These are phyloP conservation scores for Zoysia japonica DNA, from an alignment of 176 grass and related monocot species.

Conservation along the genomic window DNA sequence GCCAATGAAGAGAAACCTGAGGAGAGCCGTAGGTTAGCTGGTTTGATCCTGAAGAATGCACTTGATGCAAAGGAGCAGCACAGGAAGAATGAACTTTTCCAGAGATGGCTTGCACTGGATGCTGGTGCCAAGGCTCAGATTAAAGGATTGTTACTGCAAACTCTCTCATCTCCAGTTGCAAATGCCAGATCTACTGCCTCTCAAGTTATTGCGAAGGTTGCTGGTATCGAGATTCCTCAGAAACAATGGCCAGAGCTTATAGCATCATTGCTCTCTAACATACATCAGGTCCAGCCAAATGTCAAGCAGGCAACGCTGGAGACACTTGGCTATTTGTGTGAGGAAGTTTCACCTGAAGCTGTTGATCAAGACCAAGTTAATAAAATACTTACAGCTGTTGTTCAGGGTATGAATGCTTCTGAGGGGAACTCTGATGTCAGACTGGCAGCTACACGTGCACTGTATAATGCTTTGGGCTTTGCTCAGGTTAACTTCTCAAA, in stretches of 20 bases:
- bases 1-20: constrained; percentile 71
- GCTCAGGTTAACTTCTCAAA: constrained; percentile 82
- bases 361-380: constrained; percentile 87
- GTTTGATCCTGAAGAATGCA: constrained; percentile 82
- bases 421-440: constrained; percentile 75
- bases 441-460: constrained; percentile 69
- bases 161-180: constrained; percentile 69
- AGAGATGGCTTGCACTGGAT: constrained; percentile 81
- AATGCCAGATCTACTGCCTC: constrained; percentile 83
- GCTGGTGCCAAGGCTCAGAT: constrained; percentile 64
- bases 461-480: constrained; percentile 86
- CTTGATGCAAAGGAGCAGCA: constrained; percentile 81
- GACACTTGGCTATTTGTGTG: constrained; percentile 84
- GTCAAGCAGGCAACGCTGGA: constrained; percentile 77
- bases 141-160: constrained; percentile 64
- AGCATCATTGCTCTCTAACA: constrained; percentile 64
- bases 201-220: constrained; percentile 83
- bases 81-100: constrained; percentile 74
- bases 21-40: constrained; percentile 76
- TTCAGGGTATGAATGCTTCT: constrained; percentile 89
- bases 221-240: constrained; percentile 76
- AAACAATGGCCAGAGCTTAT: constrained; percentile 88
- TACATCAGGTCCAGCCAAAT: constrained; percentile 76
- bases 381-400: constrained; percentile 85
- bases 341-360: constrained; percentile 73